A percentile compares a stretch with the other conserved stretches of the same genome.
Evolutionary conservation across 2,329 filamentous ascomycete species (phyloP).

Genomic region (Mycogone perniciosa): DNA sequence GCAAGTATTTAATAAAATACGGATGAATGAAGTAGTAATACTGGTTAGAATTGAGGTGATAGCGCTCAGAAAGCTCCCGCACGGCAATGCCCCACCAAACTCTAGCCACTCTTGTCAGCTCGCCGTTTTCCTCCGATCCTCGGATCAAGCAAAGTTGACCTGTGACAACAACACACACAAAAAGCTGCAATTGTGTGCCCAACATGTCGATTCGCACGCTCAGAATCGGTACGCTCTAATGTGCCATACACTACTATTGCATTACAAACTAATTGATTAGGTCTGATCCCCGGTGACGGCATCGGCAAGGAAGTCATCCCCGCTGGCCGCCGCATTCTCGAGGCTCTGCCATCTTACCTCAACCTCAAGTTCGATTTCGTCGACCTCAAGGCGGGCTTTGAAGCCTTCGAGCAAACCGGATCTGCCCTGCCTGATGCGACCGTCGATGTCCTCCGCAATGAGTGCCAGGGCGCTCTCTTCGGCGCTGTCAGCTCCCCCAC

Average conservation of each 20-base stretch:
- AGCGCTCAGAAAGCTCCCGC: too few relatives aligned
- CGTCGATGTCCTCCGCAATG: constrained; percentile 77
- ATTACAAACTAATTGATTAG: constrained; percentile 37
- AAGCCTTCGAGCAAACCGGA: constrained; percentile 86
- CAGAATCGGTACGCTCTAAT: constrained; percentile 31
- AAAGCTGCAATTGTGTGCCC: constrained; percentile 15
- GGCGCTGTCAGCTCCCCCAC: constrained; percentile 92
- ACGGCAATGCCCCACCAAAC: too few relatives aligned
- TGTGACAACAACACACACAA: not conserved
- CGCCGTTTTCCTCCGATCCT: constrained; percentile 5
- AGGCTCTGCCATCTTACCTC: constrained; percentile 86
- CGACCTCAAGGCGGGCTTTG: constrained; percentile 87
- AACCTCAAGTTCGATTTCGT: constrained; percentile 92
- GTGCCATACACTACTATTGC: not conserved
- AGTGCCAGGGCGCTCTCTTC: constrained; percentile 94
- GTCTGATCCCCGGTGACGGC: constrained; percentile 94
- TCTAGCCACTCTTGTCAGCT: not conserved
- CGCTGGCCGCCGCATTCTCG: constrained; percentile 82
- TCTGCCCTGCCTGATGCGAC: constrained; percentile 84
- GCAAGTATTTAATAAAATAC: too few relatives aligned
- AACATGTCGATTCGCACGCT: constrained; percentile 37
- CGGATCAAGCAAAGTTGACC: constrained; percentile 4
- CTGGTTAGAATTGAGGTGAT: too few relatives aligned
- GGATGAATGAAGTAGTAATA: too few relatives aligned
- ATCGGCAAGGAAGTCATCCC: constrained; percentile 99